Base-by-base conservation (phyloP, 768 basidiomycete genomes). In the Kwoniella botswanensis region DNA sequence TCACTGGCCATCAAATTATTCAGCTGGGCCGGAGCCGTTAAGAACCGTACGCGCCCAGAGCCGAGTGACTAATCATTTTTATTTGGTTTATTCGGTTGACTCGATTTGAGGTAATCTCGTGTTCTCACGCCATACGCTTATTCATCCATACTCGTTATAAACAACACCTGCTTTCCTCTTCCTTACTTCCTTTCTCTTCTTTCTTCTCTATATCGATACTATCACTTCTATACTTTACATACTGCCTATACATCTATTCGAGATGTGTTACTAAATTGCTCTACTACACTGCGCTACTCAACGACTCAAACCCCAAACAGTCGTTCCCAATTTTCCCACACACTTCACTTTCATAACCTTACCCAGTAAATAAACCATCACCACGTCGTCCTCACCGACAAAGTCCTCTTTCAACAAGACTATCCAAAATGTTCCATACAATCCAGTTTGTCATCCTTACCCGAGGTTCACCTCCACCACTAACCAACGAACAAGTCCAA, bases 221-320 rank as follows among this genome's bases (percentile, higher is more conserved):
- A 50, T 54, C 53, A 61, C 22, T 24, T 52, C 15, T 22, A 50
- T 54, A 35, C 46, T 17, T n/a, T 60, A 21, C 43, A 13, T 55
- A 29, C 46, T 22, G 44, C 42, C 29, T 24, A 52, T 44, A 68
- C 50, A 41, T 61, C 22, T 59, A 68, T 42, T 42, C 57, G 55
- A 59, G 58, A 68, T 68, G 67, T 68, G 67, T 57, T 59, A 43
- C 67, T 68, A 68, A 68, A 53, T 60, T 52, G 35, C 57, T 11
- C 35, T 22, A 29, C 57, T 42, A 22, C 43, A 44, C 22, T n/a
- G 44, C 42, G 43, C 57, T 46, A 52, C 7, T 54, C 21, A 46
- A 59, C 55, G 65, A 67, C 42, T 41, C 35, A 15, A 58, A 35
- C 35, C 35, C 35, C 15, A 59, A 59, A 26, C 44, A 54, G 44